Conservation (phyloP, 2,329 filamentous ascomycete genomes). For the Sarocladiaceae sp. region DNA sequence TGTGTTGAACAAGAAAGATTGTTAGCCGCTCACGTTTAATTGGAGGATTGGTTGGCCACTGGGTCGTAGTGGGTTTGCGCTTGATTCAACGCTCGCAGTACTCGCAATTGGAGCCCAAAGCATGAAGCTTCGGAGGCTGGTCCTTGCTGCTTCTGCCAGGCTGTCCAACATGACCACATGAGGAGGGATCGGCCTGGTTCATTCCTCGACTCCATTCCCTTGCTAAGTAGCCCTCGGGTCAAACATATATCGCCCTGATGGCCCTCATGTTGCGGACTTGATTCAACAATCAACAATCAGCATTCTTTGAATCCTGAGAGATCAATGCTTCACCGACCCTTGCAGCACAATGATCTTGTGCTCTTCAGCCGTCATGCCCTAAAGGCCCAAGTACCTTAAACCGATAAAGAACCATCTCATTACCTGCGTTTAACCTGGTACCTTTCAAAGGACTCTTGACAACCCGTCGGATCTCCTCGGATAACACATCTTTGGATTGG, state of each 20-base stretch:
- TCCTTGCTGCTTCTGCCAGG: conserved; percentile 8
- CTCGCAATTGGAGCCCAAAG: conserved; percentile 8
- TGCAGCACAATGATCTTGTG: conserved; percentile 9
- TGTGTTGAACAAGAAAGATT: not conserved
- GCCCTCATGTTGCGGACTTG: not conserved
- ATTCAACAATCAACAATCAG: not conserved
- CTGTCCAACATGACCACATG: conserved; percentile 5
- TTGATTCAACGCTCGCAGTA: not conserved
- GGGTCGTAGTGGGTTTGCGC: conserved; percentile 1
- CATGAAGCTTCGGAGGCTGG: conserved; percentile 2
- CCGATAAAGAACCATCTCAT: not conserved
- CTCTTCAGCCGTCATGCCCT: conserved; percentile 6
- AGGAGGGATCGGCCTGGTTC: conserved; percentile 4
- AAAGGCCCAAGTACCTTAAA: conserved; percentile 1
- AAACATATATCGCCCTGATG: conserved; percentile 2
- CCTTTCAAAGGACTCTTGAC: too few species aligned
- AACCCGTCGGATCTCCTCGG: too few species aligned
- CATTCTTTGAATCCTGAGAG: not conserved
- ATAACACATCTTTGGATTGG: not conserved
- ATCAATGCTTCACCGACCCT: not conserved
- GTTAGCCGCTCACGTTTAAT: too few species aligned
- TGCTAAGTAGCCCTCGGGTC: not conserved
- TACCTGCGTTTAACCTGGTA: too few species aligned
- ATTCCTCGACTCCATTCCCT: not conserved
- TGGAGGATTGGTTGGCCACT: conserved; percentile 1